Evolutionary conservation across 345 rosid species (phyloP), one percentile per base, ranked within the genome.

Genomic region (Schrenkiella parvula): DNA sequence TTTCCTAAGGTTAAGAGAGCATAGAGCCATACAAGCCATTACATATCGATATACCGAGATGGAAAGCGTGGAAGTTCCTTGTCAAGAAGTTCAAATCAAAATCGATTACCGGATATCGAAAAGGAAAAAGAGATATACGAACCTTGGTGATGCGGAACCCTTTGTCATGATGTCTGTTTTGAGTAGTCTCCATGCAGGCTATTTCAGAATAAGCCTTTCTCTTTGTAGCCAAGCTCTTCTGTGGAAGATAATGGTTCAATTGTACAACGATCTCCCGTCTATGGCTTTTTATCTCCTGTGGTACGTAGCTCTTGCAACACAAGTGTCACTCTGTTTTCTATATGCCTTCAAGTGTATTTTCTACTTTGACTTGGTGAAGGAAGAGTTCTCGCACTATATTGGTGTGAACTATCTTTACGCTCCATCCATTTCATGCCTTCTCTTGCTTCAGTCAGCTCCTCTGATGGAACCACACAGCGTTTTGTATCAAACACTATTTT

Each of bases 391-490:
- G 53, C 82, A 85, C 62, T 76, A 79, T 47, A 84, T 85, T 46
- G 91, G 89, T 62, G 90, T 87, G 0, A 87, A 86, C 81, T 86
- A 83, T 81, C 65, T 87, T 10, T 86, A 75, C 70, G 86, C 89
- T 63, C 97, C 93, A 42, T 89, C 83, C 80, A 82, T 84, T 53
- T 73, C 93, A 44, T 82, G 85, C 77, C 88, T 91, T 63, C 65
- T 87, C 60, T 66, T 91, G 86, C 86, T 87, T 38, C 95, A 89
- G 8, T 84, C 95, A 13, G 80, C 88, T 10, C 91, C 89, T 0
- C 13, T 34, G 22, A 28, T 56, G 18, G 43, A 62, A 9, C 73
- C 81, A 5, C 8, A 66, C 0, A 58, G 68, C 10, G 26, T 65
- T 64, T 25, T 32, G 6, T 73, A 75, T 28, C 53, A 37, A 3